phyloP scores from a whole-genome alignment of 202 grass and related monocot genomes.

The Cymbopogon flexuosus region DNA sequence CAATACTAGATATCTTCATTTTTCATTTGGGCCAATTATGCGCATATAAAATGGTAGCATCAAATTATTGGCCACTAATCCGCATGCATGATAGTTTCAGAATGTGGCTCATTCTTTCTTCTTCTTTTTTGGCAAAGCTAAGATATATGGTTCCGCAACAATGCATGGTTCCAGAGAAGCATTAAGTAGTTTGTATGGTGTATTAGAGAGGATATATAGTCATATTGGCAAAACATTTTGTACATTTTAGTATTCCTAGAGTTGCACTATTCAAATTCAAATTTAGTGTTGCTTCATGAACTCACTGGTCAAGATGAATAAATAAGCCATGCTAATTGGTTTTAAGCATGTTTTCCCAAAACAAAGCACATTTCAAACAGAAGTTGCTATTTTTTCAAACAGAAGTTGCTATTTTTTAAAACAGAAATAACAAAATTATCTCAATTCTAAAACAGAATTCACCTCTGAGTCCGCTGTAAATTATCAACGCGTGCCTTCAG shows the following conservation, averaged over 20 bases:
- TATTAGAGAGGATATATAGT: background rate
- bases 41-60: background rate
- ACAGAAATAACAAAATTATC: background rate
- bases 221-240: background rate
- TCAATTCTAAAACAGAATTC: background rate
- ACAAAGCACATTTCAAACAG: background rate
- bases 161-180: background rate
- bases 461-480: constrained; percentile 80
- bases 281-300: background rate
- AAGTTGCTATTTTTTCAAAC: background rate
- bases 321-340: background rate
- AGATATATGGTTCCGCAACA: background rate
- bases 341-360: background rate
- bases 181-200: background rate
- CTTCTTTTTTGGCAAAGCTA: background rate
- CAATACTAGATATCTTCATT: background rate
- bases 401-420: background rate
- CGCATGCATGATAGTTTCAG: background rate
- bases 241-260: background rate
- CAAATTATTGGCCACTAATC: background rate
- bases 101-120: background rate
- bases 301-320: background rate
- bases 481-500: constrained; percentile 62
- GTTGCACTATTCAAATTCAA: background rate
- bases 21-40: background rate